Percentiles rank a stretch among this genome's conserved stretches.
phyloP scores from a whole-genome alignment of 2,329 filamentous ascomycete genomes.

The Cercospora beticola region DNA sequence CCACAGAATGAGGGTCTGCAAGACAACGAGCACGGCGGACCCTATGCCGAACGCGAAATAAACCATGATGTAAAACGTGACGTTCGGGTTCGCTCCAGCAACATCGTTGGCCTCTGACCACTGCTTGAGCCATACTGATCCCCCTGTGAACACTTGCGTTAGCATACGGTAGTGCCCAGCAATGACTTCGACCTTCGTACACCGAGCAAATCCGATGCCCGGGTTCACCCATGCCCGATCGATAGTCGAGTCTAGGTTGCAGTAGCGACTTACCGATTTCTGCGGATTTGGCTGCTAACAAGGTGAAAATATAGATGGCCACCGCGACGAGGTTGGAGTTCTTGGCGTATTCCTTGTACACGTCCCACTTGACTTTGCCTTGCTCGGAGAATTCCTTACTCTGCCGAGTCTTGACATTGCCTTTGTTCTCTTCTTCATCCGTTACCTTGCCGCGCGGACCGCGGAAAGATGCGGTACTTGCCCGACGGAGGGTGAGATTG shows the following conservation, averaged over 20 bases:
- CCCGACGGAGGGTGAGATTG: constrained; percentile 77
- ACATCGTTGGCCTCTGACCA: constrained; percentile 82
- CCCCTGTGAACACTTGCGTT: constrained; percentile 51
- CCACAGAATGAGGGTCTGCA: constrained; percentile 94
- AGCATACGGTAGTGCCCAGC: constrained; percentile 21
- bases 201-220: constrained; percentile 28
- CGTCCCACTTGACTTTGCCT: constrained; percentile 96
- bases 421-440: constrained; percentile 70
- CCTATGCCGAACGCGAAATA: constrained; percentile 95
- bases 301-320: constrained; percentile 70
- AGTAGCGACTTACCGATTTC: constrained; percentile 64
- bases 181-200: constrained; percentile 13
- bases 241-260: constrained; percentile 1
- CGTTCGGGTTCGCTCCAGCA: constrained; percentile 66
- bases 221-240: constrained; percentile 1
- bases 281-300: constrained; percentile 77
- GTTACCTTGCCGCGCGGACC: constrained; percentile 79
- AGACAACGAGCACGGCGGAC: constrained; percentile 76
- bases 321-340: constrained; percentile 89
- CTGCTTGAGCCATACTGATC: constrained; percentile 87
- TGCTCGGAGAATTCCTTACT: constrained; percentile 86
- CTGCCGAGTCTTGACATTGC: constrained; percentile 70
- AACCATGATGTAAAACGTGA: constrained; percentile 89
- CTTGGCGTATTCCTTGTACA: constrained; percentile 92
- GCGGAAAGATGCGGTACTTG: constrained; percentile 86